Percentiles rank a stretch among this genome's conserved stretches.
phyloP scores from a whole-genome alignment of 1,284 basidiomycete species.

The Farysia itapuensis region DNA sequence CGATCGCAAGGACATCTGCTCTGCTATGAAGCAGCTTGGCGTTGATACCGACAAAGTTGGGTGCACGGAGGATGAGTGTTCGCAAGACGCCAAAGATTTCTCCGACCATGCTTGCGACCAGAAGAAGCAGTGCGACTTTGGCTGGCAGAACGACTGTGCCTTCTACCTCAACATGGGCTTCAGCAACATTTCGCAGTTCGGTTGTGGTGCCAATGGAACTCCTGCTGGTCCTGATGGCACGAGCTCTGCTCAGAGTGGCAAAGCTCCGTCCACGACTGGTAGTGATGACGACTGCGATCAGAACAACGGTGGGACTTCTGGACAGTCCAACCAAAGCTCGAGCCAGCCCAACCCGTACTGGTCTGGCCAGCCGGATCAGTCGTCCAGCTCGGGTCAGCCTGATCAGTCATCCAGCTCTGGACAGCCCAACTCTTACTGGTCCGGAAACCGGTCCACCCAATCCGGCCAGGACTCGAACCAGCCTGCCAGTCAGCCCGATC shows the following conservation, averaged over 20 bases:
- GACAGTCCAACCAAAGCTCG: too few species aligned
- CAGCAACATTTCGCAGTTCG: slow-evolving; percentile 24
- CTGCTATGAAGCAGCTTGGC: slow-evolving; percentile 31
- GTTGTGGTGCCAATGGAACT: slow-evolving; percentile 13
- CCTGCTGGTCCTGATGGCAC: too few species aligned
- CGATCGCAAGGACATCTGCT: slow-evolving; percentile 32
- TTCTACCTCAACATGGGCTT: slow-evolving; percentile 29
- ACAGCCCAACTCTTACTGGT: too few species aligned
- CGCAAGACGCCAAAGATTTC: slow-evolving; percentile 24
- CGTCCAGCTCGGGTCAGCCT: too few species aligned
- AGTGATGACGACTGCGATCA: background rate
- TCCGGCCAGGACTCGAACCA: too few species aligned
- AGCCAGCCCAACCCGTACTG: too few species aligned
- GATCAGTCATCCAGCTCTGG: too few species aligned
- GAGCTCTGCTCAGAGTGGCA: background rate
- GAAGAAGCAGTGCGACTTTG: slow-evolving; percentile 30
- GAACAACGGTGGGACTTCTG: too few species aligned
- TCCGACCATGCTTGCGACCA: slow-evolving; percentile 30
- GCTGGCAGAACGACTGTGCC: slow-evolving; percentile 26
- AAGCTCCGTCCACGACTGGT: background rate
- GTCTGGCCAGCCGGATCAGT: too few species aligned
- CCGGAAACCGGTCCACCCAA: too few species aligned
- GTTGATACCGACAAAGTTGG: slow-evolving; percentile 17
- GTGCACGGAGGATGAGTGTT: slow-evolving; percentile 24
- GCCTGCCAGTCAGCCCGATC: too few species aligned